These are phyloP conservation scores for Chiua virens DNA, from an alignment of 768 basidiomycete genomes.

Conservation along the genomic window DNA sequence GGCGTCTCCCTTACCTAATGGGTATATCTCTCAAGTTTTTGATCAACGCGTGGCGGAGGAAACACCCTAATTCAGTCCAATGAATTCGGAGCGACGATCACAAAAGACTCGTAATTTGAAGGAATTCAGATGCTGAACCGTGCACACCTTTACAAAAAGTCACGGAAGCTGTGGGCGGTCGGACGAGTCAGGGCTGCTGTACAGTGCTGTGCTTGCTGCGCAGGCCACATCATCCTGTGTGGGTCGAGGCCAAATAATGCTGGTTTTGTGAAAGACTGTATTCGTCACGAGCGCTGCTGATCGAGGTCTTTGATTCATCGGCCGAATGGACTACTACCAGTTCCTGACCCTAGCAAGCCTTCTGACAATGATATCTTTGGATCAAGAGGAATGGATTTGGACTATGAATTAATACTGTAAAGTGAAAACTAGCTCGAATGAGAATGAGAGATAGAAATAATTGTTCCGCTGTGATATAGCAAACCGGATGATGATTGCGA, in stretches of 20 bases:
- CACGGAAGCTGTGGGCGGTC: background rate
- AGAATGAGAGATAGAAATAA: background rate
- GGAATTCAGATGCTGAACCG: too few relatives aligned
- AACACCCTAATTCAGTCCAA: background rate
- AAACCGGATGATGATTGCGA: background rate
- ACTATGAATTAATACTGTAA: background rate
- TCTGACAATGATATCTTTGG: background rate
- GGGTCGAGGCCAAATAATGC: background rate
- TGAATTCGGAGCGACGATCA: conserved; percentile 7
- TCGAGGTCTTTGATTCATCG: background rate
- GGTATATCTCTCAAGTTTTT: background rate
- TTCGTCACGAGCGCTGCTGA: background rate
- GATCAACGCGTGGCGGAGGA: background rate
- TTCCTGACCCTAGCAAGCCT: background rate
- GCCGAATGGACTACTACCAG: background rate
- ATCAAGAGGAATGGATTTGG: background rate
- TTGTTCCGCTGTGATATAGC: background rate
- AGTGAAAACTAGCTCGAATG: background rate
- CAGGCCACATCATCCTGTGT: conserved; percentile 10
- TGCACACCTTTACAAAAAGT: too few relatives aligned
- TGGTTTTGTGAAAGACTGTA: background rate
- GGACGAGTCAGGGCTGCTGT: conserved; percentile 12
- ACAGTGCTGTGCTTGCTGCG: conserved; percentile 21
- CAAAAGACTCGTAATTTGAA: background rate
- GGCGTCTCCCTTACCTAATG: background rate